Evolutionary conservation across 2,329 filamentous ascomycete species (phyloP), one percentile per base, ranked within the genome.

Genomic region (Aspergillus sp.): DNA sequence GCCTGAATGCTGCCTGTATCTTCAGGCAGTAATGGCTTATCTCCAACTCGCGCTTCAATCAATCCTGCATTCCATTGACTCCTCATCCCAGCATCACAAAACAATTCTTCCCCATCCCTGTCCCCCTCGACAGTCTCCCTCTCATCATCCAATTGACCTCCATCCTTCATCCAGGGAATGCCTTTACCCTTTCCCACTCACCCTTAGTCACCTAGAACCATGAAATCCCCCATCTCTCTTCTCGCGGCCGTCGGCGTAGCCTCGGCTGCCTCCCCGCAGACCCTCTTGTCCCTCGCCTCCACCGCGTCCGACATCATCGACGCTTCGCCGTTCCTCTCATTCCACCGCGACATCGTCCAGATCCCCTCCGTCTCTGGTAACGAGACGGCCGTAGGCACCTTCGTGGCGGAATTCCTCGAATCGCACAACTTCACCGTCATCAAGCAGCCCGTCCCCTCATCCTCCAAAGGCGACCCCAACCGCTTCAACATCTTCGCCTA

Each of bases 401-500:
- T 89, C 77, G 82, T 97, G 5, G 81, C 85, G 38, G 78, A 83
- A 1, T 91, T 91, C 69, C 85, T 97, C 5, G 74, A 81, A 59
- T 72, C 76, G 3, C 81, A 83, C 61, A 82, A 85, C 66, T 89
- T 89, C 75, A 85, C 81, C 0, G 87, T 89, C 32, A 83, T 89
- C 67, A 84, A 81, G 59, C 87, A 90, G 68, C 67, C 66, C 38
- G 72, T 73, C 7, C 55, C 63, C n/a, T 60, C 49, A 38, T 55
- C 49, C 21, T 39, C 28, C 8, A 65, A 47, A 6, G 53, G 65
- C 17, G 53, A 61, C n/a, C 63, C 78, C 41, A 72, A 76, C 32
- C 84, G 90, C 45, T 92, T 89, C 80, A 97, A 97, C 70, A 81
- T 97, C 52, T 80, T 93, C 43, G 92, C 92, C 2, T 92, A 72